Conservation (phyloP, 805 yeast species). For the Dipodascus geniculatus region DNA sequence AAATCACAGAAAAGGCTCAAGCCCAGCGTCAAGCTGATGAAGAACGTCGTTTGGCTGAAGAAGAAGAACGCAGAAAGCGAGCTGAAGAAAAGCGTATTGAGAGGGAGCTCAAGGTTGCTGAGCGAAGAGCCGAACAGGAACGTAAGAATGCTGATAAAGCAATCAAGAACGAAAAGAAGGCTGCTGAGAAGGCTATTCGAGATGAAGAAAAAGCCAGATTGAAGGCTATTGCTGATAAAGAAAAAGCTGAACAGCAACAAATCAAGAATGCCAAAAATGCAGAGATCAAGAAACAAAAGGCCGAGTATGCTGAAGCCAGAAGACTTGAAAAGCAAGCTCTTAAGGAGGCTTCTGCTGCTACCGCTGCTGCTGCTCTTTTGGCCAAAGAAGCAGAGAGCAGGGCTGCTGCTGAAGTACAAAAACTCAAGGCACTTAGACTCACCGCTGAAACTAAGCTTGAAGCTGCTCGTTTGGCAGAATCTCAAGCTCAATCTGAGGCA, state of each 20-base stretch:
- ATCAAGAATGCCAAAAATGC: slow-evolving; percentile 16
- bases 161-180: slow-evolving; percentile 15
- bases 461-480: slow-evolving; percentile 2
- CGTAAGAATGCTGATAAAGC: slow-evolving; percentile 18
- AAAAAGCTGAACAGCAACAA: slow-evolving; percentile 8
- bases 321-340: neutral
- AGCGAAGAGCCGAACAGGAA: slow-evolving; percentile 9
- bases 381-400: slow-evolving; percentile 8
- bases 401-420: slow-evolving; percentile 18
- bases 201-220: slow-evolving; percentile 16
- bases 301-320: slow-evolving; percentile 13
- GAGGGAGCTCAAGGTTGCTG: slow-evolving; percentile 9
- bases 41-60: slow-evolving; percentile 30
- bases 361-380: slow-evolving; percentile 2
- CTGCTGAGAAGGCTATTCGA: slow-evolving; percentile 8
- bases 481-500: slow-evolving; percentile 13
- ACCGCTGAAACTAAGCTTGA: slow-evolving; percentile 1
- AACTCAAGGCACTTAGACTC: slow-evolving; percentile 12
- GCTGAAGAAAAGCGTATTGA: slow-evolving; percentile 25
- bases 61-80: slow-evolving; percentile 30
- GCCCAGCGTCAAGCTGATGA: slow-evolving; percentile 52
- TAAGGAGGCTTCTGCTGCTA: neutral
- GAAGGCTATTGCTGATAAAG: slow-evolving; percentile 5
- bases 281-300: slow-evolving; percentile 12
- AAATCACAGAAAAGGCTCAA: slow-evolving; percentile 57